phyloP scores from a whole-genome alignment of 2,329 filamentous ascomycete genomes.

The Ophiostoma piceae region DNA sequence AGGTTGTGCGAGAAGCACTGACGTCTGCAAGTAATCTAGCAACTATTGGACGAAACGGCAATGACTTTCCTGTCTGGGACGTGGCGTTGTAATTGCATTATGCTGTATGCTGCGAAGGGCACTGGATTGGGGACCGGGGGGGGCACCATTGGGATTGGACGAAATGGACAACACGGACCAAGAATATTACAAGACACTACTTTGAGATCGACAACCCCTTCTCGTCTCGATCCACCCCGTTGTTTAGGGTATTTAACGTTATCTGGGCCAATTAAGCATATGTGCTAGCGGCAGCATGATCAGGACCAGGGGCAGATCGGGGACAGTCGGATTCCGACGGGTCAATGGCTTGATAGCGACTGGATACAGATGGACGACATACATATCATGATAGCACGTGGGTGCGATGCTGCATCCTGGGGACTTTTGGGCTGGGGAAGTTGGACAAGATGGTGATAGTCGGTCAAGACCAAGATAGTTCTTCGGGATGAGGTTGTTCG shows the following conservation, averaged over 20 bases:
- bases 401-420: constrained; percentile 10
- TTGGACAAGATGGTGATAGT: background rate
- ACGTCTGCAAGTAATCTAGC: background rate
- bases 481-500: background rate
- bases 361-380: background rate
- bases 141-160: background rate
- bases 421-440: background rate
- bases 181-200: background rate
- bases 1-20: constrained; percentile 2
- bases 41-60: background rate
- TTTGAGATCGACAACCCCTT: background rate
- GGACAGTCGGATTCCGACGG: constrained; percentile 13
- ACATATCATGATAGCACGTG: background rate
- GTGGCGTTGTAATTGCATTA: constrained; percentile 9
- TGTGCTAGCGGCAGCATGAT: background rate
- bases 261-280: constrained; percentile 11
- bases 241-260: background rate
- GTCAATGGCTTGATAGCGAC: background rate
- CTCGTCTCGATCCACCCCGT: background rate
- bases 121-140: background rate
- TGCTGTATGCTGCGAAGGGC: constrained; percentile 1
- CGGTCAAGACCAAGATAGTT: background rate
- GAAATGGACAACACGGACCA: background rate
- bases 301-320: constrained; percentile 10
- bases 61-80: constrained; percentile 17